These are phyloP conservation scores for Linum lewisii DNA, from an alignment of 345 rosid genomes.

Conservation along the genomic window DNA sequence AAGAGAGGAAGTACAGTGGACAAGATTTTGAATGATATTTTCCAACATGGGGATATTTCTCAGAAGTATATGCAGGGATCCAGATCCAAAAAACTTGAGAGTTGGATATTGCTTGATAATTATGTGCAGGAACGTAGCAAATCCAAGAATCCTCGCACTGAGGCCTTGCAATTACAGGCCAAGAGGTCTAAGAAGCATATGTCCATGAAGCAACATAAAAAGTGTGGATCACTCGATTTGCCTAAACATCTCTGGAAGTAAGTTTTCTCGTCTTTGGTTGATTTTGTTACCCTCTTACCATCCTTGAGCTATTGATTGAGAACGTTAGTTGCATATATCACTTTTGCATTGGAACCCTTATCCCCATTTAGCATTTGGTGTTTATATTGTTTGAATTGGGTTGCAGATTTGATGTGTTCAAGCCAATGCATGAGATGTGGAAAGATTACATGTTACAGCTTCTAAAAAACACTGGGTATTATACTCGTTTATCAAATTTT, in stretches of 20 bases:
- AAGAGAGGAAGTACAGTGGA: slow-evolving; percentile 14
- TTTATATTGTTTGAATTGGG: slow-evolving; percentile 8
- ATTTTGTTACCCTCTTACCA: background rate
- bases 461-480: slow-evolving; percentile 48
- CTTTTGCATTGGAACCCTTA: background rate
- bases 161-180: slow-evolving; percentile 39
- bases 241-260: slow-evolving; percentile 50
- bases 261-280: too few species aligned
- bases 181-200: slow-evolving; percentile 73
- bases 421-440: slow-evolving; percentile 76
- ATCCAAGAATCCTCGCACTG: slow-evolving; percentile 32
- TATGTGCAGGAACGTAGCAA: slow-evolving; percentile 37
- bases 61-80: slow-evolving; percentile 70
- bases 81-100: slow-evolving; percentile 49
- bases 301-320: too few species aligned
- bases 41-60: slow-evolving; percentile 73
- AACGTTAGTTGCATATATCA: too few species aligned
- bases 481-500: background rate
- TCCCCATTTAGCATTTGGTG: background rate
- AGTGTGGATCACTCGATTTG: slow-evolving; percentile 42
- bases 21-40: slow-evolving; percentile 30
- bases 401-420: slow-evolving; percentile 44
- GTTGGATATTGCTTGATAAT: slow-evolving; percentile 79
- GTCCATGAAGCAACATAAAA: slow-evolving; percentile 73
- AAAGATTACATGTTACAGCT: slow-evolving; percentile 44